A percentile compares a stretch with the other conserved stretches of the same genome.
Conservation (phyloP, 768 basidiomycete species). For the Panaeolus cyanescens region DNA sequence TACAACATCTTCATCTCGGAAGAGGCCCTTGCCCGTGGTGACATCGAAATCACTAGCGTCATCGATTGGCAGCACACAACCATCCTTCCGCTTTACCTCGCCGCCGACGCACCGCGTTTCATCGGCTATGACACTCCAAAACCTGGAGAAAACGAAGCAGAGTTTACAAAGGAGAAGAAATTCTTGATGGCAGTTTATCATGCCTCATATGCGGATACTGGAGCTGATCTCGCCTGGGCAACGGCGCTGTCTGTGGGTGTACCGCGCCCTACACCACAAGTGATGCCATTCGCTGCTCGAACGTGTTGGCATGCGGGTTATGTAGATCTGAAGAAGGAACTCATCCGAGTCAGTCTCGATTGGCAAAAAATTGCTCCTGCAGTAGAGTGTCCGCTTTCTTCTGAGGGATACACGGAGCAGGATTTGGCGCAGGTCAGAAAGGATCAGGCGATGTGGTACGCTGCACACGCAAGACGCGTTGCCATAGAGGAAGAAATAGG, state of each 20-base stretch:
- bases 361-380: constrained; percentile 11
- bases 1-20: constrained; percentile 12
- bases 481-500: constrained; percentile 8
- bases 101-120: constrained; percentile 10
- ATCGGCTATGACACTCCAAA: constrained; percentile 7
- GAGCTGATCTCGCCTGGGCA: constrained; percentile 11
- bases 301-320: constrained; percentile 12
- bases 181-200: constrained; percentile 12
- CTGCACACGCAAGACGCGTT: constrained; percentile 6
- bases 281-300: constrained; percentile 9
- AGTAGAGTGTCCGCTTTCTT: constrained; percentile 8
- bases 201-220: constrained; percentile 11
- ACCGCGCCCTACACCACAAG: constrained; percentile 8
- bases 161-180: constrained; percentile 8
- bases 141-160: constrained; percentile 11
- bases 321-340: constrained; percentile 11
- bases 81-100: constrained; percentile 10
- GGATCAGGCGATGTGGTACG: constrained; percentile 7
- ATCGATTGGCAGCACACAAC: too few species aligned
- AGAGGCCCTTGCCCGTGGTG: constrained; percentile 11
- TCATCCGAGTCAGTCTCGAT: constrained; percentile 5
- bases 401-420: constrained; percentile 8
- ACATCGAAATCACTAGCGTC: constrained; percentile 12
- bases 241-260: constrained; percentile 8
- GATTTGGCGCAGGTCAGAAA: constrained; percentile 10